Evolutionary conservation across 805 yeast species (phyloP).

Genomic region (Cyberlindnera subsufficiens): DNA sequence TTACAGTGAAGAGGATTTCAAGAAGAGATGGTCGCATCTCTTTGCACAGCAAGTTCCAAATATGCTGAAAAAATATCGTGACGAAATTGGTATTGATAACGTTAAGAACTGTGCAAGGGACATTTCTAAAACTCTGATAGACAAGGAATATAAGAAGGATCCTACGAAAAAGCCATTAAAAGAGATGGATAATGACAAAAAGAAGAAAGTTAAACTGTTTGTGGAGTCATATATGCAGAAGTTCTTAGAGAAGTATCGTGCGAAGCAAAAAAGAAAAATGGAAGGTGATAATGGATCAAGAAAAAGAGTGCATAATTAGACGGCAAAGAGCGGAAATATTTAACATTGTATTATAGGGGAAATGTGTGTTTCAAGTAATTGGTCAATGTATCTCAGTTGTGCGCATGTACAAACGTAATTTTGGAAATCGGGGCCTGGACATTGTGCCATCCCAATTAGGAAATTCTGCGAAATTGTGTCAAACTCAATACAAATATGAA

Average conservation of each 20-base stretch:
- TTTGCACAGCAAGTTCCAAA: constrained; percentile 82
- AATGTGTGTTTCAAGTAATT: too few species aligned
- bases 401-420: too few species aligned
- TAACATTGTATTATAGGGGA: too few species aligned
- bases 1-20: constrained; percentile 12
- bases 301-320: neutral
- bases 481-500: neutral
- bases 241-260: constrained; percentile 42
- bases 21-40: constrained; percentile 31
- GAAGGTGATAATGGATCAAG: constrained; percentile 3
- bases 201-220: constrained; percentile 63
- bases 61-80: constrained; percentile 58
- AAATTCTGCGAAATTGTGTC: constrained; percentile 2
- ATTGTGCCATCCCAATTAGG: constrained; percentile 19
- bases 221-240: constrained; percentile 62
- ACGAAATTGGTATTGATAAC: constrained; percentile 64
- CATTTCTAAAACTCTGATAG: constrained; percentile 57
- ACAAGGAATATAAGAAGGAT: constrained; percentile 57
- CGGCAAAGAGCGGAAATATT: too few species aligned
- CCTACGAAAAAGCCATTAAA: constrained; percentile 54
- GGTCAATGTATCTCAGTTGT: too few species aligned
- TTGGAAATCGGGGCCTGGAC: neutral
- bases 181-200: constrained; percentile 52
- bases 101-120: constrained; percentile 77
- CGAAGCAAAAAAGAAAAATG: constrained; percentile 21